phyloP scores from a whole-genome alignment of 441 rosid species.

The Arabidopsis hybrid region DNA sequence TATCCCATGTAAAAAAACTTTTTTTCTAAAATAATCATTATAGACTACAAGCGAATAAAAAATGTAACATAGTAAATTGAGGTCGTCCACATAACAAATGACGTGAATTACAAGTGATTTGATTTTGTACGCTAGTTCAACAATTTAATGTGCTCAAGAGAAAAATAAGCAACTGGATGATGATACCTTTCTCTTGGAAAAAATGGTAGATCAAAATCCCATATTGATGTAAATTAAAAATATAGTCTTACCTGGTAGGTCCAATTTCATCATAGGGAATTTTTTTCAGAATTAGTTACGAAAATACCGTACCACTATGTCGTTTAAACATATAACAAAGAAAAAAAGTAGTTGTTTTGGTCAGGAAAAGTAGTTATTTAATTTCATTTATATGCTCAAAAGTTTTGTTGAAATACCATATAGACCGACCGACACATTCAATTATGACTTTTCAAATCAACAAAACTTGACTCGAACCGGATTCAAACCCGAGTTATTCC shows the following conservation, averaged over 20 bases:
- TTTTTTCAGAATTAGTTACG: constrained; percentile 2
- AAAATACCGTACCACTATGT: background rate
- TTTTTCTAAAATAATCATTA: background rate
- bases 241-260: constrained; percentile 35
- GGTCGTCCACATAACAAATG: background rate
- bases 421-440: constrained; percentile 39
- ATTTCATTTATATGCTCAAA: constrained; percentile 33
- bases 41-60: background rate
- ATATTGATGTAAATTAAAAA: constrained; percentile 1
- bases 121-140: constrained; percentile 1
- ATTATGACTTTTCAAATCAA: constrained; percentile 21
- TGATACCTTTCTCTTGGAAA: background rate
- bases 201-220: background rate
- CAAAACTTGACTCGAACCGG: constrained; percentile 28
- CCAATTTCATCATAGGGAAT: constrained; percentile 13
- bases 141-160: constrained; percentile 1
- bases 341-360: background rate
- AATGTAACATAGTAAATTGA: constrained; percentile 1
- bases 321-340: constrained; percentile 6
- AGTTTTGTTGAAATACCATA: constrained; percentile 35
- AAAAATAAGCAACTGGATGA: background rate
- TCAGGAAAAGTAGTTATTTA: constrained; percentile 22
- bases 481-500: constrained; percentile 1
- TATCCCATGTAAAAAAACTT: background rate
- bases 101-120: constrained; percentile 20